These are phyloP conservation scores for Agrocybe praecox DNA, from an alignment of 768 basidiomycete species.

Conservation along the genomic window DNA sequence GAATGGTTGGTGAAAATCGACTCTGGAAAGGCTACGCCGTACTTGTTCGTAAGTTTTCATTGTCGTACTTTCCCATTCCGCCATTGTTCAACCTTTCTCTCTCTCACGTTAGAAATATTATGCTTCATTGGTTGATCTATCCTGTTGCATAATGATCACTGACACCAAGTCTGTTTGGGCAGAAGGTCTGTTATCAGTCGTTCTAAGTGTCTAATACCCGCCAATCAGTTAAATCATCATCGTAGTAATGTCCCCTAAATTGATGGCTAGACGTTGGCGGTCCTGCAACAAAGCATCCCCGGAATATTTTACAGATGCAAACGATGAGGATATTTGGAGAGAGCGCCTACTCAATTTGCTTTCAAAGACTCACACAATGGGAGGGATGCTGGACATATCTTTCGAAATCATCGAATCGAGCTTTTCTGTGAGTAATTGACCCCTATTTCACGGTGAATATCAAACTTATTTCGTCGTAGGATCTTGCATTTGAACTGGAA, in stretches of 20 bases:
- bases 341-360: conserved; percentile 54
- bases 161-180: conserved; percentile 77
- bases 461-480: conserved; percentile 40
- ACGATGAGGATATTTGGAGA: conserved; percentile 68
- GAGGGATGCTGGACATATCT: conserved; percentile 53
- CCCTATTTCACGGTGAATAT: conserved; percentile 7
- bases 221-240: conserved; percentile 1
- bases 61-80: background rate
- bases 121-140: conserved; percentile 53
- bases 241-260: conserved; percentile 60
- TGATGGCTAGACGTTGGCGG: conserved; percentile 73
- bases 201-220: background rate
- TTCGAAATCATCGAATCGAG: conserved; percentile 63
- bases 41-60: conserved; percentile 65
- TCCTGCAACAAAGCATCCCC: conserved; percentile 48
- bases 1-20: conserved; percentile 80
- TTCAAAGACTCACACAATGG: conserved; percentile 62
- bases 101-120: conserved; percentile 59
- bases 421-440: conserved; percentile 38
- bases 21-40: conserved; percentile 59
- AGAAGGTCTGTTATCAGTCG: conserved; percentile 53
- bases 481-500: conserved; percentile 64
- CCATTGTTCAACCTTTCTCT: conserved; percentile 8
- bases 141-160: conserved; percentile 65
- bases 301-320: conserved; percentile 26